Conservation (phyloP, 2,329 filamentous ascomycete genomes). For the Talaromyces atroroseus region DNA sequence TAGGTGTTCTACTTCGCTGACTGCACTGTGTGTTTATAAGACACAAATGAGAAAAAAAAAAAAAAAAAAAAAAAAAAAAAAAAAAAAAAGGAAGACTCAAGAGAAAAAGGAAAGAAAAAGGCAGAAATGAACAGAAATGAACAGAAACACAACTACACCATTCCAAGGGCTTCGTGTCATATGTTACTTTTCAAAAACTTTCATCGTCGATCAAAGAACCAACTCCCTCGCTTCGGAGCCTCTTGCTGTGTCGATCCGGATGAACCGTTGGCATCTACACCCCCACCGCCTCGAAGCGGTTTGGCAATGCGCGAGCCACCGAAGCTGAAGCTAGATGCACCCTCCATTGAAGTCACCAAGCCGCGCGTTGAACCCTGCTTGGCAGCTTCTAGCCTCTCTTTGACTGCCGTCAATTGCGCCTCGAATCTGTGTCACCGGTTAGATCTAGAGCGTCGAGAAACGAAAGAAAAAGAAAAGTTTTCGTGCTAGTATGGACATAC, state of each 20-base stretch:
- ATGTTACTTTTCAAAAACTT: not conserved
- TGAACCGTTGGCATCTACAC: conserved; percentile 28
- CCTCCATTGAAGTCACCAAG: conserved; percentile 59
- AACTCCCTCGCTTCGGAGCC: conserved; percentile 55
- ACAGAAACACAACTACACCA: not conserved
- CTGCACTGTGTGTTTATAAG: not conserved
- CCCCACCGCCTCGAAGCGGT: conserved; percentile 52
- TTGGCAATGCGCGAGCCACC: conserved; percentile 58
- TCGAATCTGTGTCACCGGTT: conserved; percentile 66
- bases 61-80: no score
- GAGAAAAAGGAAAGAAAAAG: no score
- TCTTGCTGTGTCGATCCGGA: conserved; percentile 60
- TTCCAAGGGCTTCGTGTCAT: not conserved
- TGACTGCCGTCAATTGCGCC: conserved; percentile 91
- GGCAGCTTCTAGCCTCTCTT: conserved; percentile 92
- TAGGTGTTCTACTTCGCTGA: not conserved
- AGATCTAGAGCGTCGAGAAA: conserved; percentile 8
- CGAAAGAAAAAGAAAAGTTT: conserved; percentile 13
- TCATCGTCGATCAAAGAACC: conserved; percentile 46
- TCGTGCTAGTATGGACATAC: conserved; percentile 51
- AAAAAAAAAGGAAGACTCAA: not conserved
- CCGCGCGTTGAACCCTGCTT: conserved; percentile 87
- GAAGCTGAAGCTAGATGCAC: conserved; percentile 68
- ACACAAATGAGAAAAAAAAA: not conserved
- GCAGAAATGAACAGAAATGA: not conserved